A percentile compares a stretch with the other conserved stretches of the same genome.
phyloP scores from a whole-genome alignment of 179 eudicot genomes.

The Pouteria campechiana region DNA sequence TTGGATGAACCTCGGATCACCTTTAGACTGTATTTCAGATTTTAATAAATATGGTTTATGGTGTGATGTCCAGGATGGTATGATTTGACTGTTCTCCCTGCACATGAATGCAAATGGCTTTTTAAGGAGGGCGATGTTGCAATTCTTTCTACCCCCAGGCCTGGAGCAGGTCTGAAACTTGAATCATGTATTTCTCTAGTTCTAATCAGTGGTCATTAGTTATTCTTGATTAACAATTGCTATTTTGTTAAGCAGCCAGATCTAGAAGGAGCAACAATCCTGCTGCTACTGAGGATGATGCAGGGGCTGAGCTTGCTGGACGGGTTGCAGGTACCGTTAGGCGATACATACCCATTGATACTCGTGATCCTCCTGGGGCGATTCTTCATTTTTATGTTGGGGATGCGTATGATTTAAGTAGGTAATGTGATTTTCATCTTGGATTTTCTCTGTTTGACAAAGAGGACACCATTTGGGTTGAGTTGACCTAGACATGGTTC shows the following conservation, averaged over 20 bases:
- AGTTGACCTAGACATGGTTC: too few species aligned
- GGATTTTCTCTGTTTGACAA: too few species aligned
- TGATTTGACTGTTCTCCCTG: conserved; percentile 72
- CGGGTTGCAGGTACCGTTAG: conserved; percentile 90
- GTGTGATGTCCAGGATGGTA: too few species aligned
- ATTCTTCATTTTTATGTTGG: conserved; percentile 90
- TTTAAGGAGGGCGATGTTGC: conserved; percentile 99
- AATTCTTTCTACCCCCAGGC: conserved; percentile 78
- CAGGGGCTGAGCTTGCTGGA: conserved; percentile 59
- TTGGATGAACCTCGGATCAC: too few species aligned
- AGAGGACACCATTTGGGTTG: too few species aligned
- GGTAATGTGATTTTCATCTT: too few species aligned
- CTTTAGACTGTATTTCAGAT: too few species aligned
- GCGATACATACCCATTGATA: conserved; percentile 79
- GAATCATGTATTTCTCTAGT: too few species aligned
- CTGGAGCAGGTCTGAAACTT: conserved; percentile 90
- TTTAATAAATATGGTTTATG: too few species aligned
- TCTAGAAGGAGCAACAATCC: conserved; percentile 39
- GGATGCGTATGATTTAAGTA: conserved; percentile 72
- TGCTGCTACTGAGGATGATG: conserved; percentile 35
- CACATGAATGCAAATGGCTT: conserved; percentile 65
- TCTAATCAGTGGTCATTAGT: too few species aligned
- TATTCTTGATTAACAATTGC: too few species aligned
- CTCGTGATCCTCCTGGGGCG: conserved; percentile 79
- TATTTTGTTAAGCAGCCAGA: conserved; percentile 34